Conservation (phyloP, 495 filamentous ascomycete genomes). For the Sordaria brevicollis region DNA sequence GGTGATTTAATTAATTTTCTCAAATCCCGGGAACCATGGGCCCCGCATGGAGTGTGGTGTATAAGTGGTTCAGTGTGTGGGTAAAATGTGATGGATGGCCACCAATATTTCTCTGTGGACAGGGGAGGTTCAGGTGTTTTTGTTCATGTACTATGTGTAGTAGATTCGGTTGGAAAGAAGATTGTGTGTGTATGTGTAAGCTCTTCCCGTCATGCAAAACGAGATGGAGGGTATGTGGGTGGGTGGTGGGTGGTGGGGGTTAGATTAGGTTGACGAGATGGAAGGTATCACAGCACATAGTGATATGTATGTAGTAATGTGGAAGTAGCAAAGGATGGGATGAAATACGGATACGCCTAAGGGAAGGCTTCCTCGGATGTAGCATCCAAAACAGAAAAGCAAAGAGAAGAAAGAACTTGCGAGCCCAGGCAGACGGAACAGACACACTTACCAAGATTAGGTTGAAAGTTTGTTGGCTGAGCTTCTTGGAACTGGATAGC, state of each 20-base stretch:
- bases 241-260: neutral
- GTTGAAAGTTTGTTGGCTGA: neutral
- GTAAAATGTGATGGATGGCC: neutral
- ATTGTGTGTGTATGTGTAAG: neutral
- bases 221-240: neutral
- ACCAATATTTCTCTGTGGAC: neutral
- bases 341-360: neutral
- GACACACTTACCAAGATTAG: constrained; percentile 18
- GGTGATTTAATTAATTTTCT: neutral
- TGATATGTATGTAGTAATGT: neutral
- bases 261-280: neutral
- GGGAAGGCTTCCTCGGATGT: neutral
- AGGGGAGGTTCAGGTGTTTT: neutral
- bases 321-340: neutral
- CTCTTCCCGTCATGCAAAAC: neutral
- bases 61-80: neutral
- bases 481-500: neutral
- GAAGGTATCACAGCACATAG: neutral
- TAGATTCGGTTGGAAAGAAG: neutral
- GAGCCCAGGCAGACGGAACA: neutral
- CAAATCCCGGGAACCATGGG: neutral
- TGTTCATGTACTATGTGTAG: neutral
- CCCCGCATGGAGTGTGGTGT: neutral
- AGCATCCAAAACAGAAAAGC: neutral
- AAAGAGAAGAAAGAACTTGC: constrained; percentile 3